Conservation (phyloP, 371 early-diverging fungal species). For the Scutellospora calospora region DNA sequence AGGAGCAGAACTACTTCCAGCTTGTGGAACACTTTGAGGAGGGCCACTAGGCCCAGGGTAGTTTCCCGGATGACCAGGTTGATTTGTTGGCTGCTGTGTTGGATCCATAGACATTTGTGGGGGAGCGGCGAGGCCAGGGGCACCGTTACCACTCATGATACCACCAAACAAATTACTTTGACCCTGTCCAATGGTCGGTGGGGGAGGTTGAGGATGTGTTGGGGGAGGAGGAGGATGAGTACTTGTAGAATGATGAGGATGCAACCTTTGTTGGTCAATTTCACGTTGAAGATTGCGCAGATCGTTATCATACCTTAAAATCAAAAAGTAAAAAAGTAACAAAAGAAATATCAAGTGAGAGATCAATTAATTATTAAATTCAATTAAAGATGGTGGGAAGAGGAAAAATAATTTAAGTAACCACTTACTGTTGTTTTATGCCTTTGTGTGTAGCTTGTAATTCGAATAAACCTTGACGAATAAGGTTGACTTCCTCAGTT, state of each 20-base stretch:
- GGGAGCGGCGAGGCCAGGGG: constrained; percentile 54
- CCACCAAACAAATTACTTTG: constrained; percentile 56
- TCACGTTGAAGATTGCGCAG: constrained; percentile 77
- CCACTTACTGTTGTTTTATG: constrained; percentile 74
- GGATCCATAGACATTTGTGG: constrained; percentile 57
- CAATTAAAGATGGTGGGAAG: too few species aligned
- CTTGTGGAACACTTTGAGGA: constrained; percentile 48
- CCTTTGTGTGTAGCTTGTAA: constrained; percentile 81
- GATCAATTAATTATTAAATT: not conserved
- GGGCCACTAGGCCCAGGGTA: constrained; percentile 46
- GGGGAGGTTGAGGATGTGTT: constrained; percentile 55
- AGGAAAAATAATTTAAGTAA: not conserved
- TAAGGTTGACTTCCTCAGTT: constrained; percentile 75
- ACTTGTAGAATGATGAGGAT: constrained; percentile 44
- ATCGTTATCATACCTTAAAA: constrained; percentile 77
- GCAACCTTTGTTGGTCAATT: constrained; percentile 57
- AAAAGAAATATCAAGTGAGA: not conserved
- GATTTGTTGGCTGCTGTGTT: constrained; percentile 50
- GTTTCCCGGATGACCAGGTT: constrained; percentile 45
- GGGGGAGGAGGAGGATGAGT: constrained; percentile 51
- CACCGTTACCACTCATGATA: constrained; percentile 53
- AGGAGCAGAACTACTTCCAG: constrained; percentile 46
- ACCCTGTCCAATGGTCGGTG: constrained; percentile 59
- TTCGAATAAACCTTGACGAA: constrained; percentile 82
- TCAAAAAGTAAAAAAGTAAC: not conserved